These are phyloP conservation scores for Babesia sp. DNA, from an alignment of 169 alveolate genomes.

Conservation along the genomic window DNA sequence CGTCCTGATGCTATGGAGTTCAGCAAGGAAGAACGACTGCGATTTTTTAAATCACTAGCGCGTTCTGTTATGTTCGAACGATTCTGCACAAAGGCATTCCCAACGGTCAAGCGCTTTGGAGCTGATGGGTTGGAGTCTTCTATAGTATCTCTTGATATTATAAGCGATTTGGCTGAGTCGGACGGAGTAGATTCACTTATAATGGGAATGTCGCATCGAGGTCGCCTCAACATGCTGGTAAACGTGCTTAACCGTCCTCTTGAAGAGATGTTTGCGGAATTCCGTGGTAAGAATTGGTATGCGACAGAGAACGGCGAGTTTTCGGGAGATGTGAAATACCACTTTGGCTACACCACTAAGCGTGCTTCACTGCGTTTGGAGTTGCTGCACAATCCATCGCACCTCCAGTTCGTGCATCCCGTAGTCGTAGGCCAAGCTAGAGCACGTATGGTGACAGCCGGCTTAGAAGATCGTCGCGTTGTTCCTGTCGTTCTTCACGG, in stretches of 20 bases:
- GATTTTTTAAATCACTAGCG: constrained; percentile 55
- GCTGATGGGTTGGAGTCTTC: constrained; percentile 91
- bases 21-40: constrained; percentile 37
- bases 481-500: constrained; percentile 91
- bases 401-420: constrained; percentile 92
- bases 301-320: constrained; percentile 5
- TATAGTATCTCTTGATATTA: constrained; percentile 81
- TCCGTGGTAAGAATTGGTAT: constrained; percentile 55
- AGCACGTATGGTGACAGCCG: constrained; percentile 76
- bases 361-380: constrained; percentile 78
- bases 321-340: constrained; percentile 94
- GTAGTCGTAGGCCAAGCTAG: constrained; percentile 89
- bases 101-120: constrained; percentile 92
- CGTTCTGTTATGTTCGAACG: constrained; percentile 74
- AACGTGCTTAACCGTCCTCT: constrained; percentile 89
- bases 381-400: constrained; percentile 91
- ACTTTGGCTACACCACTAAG: constrained; percentile 84
- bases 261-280: constrained; percentile 87
- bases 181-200: constrained; percentile 83
- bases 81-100: constrained; percentile 76
- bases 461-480: constrained; percentile 64
- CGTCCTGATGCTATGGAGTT: constrained; percentile 47
- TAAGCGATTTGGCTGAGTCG: constrained; percentile 37
- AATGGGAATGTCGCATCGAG: constrained; percentile 96
- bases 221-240: constrained; percentile 89